Percentiles rank a stretch among this genome's conserved stretches.
These are phyloP conservation scores for Pterulicium gracile DNA, from an alignment of 1,284 basidiomycete genomes.

Conservation along the genomic window DNA sequence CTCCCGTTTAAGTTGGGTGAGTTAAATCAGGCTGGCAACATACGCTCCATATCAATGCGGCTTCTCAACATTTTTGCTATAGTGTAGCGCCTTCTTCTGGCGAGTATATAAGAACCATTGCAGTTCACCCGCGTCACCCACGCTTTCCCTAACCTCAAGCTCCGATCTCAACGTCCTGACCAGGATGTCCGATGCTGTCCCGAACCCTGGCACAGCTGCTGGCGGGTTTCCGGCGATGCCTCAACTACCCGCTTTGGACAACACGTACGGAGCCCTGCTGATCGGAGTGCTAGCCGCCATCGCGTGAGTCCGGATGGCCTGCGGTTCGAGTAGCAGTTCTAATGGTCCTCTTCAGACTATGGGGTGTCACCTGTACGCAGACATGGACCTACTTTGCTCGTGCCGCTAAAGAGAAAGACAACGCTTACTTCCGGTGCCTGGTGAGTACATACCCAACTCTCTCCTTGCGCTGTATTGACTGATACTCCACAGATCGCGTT, in stretches of 20 bases:
- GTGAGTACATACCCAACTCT: slow-evolving; percentile 19
- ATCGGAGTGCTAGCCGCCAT: slow-evolving; percentile 34
- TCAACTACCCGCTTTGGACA: slow-evolving; percentile 24
- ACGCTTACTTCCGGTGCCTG: slow-evolving; percentile 23
- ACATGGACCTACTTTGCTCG: slow-evolving; percentile 38
- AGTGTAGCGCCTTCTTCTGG: no score
- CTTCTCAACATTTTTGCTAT: no score
- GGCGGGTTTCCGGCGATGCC: background rate
- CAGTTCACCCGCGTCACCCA: no score
- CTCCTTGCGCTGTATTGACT: slow-evolving; percentile 1
- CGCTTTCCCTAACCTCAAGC: no score
- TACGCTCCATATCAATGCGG: no score
- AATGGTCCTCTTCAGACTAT: slow-evolving; percentile 27
- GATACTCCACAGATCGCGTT: slow-evolving; percentile 23
- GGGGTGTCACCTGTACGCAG: slow-evolving; percentile 46
- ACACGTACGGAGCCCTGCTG: slow-evolving; percentile 37
- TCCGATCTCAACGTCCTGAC: no score
- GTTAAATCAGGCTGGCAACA: no score
- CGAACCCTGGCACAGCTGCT: background rate
- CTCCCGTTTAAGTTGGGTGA: no score
- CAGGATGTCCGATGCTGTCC: no score
- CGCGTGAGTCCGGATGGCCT: slow-evolving; percentile 31
- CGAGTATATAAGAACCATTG: no score
- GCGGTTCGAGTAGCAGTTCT: background rate
- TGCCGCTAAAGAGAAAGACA: slow-evolving; percentile 23